Evolutionary conservation across 768 basidiomycete species (phyloP).

Genomic region (Tremella yokohamensis): DNA sequence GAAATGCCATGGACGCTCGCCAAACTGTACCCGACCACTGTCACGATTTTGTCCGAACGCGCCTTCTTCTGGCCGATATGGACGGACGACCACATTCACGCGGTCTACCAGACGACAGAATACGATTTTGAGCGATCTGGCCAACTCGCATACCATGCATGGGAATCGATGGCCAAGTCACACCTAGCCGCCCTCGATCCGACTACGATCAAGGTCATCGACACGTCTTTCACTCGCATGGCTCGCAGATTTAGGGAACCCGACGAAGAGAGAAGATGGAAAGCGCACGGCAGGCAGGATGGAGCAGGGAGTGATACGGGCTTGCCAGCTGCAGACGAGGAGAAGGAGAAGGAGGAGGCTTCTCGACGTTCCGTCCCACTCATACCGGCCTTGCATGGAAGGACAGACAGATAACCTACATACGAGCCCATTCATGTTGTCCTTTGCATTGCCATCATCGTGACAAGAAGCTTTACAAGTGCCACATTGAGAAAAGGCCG

Average conservation of each 20-base stretch:
- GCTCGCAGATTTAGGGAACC: conserved; percentile 29
- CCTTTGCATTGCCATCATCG: too few species aligned
- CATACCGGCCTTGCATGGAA: too few species aligned
- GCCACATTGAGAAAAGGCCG: too few species aligned
- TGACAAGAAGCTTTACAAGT: too few species aligned
- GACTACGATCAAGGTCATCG: conserved; percentile 30
- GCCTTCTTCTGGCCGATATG: conserved; percentile 53
- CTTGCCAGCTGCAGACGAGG: conserved; percentile 10
- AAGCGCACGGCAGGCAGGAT: conserved; percentile 5
- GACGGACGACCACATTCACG: conserved; percentile 40
- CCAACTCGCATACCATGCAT: conserved; percentile 49
- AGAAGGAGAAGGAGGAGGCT: conserved; percentile 15
- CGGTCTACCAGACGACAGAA: conserved; percentile 37
- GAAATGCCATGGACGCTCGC: conserved; percentile 49
- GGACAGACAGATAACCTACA: too few species aligned
- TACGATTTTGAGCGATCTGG: conserved; percentile 42
- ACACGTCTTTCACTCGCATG: conserved; percentile 47
- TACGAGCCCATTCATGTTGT: too few species aligned
- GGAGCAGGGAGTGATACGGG: conserved; percentile 9
- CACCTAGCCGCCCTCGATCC: conserved; percentile 45
- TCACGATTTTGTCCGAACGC: conserved; percentile 51
- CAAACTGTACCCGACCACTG: conserved; percentile 43
- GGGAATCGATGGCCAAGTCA: conserved; percentile 48
- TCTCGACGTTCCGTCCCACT: neutral
- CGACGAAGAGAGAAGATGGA: conserved; percentile 31